These are phyloP conservation scores for Wickerhamomyces kurtzmanii DNA, from an alignment of 805 yeast genomes.

Conservation along the genomic window DNA sequence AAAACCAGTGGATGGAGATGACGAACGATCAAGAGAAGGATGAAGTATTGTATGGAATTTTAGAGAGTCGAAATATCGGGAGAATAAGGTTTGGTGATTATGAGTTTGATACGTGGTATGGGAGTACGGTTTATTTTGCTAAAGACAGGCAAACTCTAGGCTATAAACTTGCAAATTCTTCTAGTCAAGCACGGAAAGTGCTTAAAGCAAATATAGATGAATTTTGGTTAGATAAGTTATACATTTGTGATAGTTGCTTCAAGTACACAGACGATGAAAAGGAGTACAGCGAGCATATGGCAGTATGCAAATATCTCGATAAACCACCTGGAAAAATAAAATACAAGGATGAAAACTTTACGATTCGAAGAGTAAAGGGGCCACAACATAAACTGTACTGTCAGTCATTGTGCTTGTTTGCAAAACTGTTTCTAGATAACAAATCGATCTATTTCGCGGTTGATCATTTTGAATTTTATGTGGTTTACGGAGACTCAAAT, in stretches of 20 bases:
- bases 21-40: slow-evolving; percentile 18
- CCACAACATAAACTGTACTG: slow-evolving; percentile 54
- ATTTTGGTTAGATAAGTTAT: slow-evolving; percentile 51
- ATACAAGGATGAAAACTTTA: slow-evolving; percentile 46
- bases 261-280: slow-evolving; percentile 49
- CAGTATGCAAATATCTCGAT: slow-evolving; percentile 30
- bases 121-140: slow-evolving; percentile 69
- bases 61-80: slow-evolving; percentile 52
- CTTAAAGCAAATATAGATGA: slow-evolving; percentile 9
- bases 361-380: slow-evolving; percentile 65
- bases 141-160: slow-evolving; percentile 37
- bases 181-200: slow-evolving; percentile 6
- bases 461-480: slow-evolving; percentile 72
- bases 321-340: slow-evolving; percentile 57
- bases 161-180: slow-evolving; percentile 19
- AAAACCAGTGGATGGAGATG: no score
- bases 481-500: slow-evolving; percentile 54
- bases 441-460: slow-evolving; percentile 80
- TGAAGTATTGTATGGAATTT: slow-evolving; percentile 47
- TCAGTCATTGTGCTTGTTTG: slow-evolving; percentile 76
- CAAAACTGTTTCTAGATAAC: slow-evolving; percentile 81
- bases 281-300: slow-evolving; percentile 40
- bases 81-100: slow-evolving; percentile 59
- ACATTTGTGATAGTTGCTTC: slow-evolving; percentile 78
- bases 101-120: slow-evolving; percentile 79